Base-by-base conservation (phyloP, 148 eudicot genomes). In the Rhododendron kiyosumense region DNA sequence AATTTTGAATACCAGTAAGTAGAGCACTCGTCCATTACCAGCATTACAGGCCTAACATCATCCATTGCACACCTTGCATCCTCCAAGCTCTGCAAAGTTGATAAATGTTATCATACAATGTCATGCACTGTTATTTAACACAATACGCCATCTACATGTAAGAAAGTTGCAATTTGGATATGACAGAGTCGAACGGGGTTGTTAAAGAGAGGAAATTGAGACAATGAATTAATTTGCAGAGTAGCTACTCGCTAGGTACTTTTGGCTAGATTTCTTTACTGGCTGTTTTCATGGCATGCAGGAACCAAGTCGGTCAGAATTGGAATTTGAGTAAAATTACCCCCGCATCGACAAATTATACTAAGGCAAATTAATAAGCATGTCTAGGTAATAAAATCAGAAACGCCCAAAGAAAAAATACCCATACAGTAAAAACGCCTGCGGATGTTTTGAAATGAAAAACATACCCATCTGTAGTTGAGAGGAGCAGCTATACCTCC, bases 401-500 rank as follows among this genome's bases (percentile, higher is more conserved):
- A 14, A 83, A 83, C 65, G 17, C 17, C 26, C 18, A n/a, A 65
- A 43, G 7, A 45, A 83, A 1, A 18, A 67, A 63, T 14, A 26
- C 36, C 13, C 14, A 69, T 28, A 26, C 28, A 8, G 46, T 26
- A 26, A 71, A 51, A 3, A 36, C 18, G 45, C 63, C 36, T 10
- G 76, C 10, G 1, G 17, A 88, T 38, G 45, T 28, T 45, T 78
- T 15, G 12, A 45, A 80, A 18, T 61, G 54, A 52, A 5, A 46
- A 59, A 83, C 92, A 26, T 90, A 94, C 98, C 99, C 99, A 97
- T 81, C 99, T 91, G 85, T 97, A 94, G 84, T 97, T 97, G 57
- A 97, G 93, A 77, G 98, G 98, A 87, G 99, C 99, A 63, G 90
- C 86, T 77, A 97, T 94, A 75, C 95, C 99, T 51, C 99, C 98